Evolutionary conservation across 495 filamentous ascomycete species (phyloP), one percentile per base, ranked within the genome.

Genomic region (Lasiosphaeria miniovina): DNA sequence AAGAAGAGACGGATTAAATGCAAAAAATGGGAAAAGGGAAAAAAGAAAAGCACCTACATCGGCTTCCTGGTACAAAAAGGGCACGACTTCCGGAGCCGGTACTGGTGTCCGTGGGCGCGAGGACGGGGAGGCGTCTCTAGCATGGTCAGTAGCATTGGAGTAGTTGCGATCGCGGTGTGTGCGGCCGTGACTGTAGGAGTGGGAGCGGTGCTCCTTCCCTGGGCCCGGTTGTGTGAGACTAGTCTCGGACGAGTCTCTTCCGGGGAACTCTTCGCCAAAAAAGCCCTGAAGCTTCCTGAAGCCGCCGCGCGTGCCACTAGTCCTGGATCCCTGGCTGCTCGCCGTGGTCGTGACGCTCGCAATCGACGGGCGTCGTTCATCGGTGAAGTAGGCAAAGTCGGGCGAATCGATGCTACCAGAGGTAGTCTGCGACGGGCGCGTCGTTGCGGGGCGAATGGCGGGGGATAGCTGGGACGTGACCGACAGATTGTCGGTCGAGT

Each of bases 31-130:
- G 33, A 11, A 41, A 33, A 3, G 36, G 6, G 33, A 33, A 8
- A 31, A 45, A 55, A 15, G 45, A 64, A 56, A 49, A 54, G 50
- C 49, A 74, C 85, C 75, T 72, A 90, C 88, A 71, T 92, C 86
- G 62, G 82, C 85, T 69, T 94, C 90, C 74, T 98, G 94, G 73
- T 93, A 98, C 49, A 95, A 77, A 84, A 96, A 98, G 11, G 94
- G 94, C 31, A 93, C 93, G 52, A 98, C 90, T 67, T 98, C 94
- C 67, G 89, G 93, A 12, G 93, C 92, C 38, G 92, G 91, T 45
- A 90, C 78, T n/a, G 93, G 90, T 17, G 87, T 93, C 48, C 88
- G 81, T 56, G 93, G 90, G 54, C 91, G 78, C 5, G 90, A 89
- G 45, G 80, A 77, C 6, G 89, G 88, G 14, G 88, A 90, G n/a